Percentiles rank a stretch among this genome's conserved stretches.
Evolutionary conservation across 2,329 filamentous ascomycete genomes (phyloP).

Genomic region (Chrysosporium queenslandicum): DNA sequence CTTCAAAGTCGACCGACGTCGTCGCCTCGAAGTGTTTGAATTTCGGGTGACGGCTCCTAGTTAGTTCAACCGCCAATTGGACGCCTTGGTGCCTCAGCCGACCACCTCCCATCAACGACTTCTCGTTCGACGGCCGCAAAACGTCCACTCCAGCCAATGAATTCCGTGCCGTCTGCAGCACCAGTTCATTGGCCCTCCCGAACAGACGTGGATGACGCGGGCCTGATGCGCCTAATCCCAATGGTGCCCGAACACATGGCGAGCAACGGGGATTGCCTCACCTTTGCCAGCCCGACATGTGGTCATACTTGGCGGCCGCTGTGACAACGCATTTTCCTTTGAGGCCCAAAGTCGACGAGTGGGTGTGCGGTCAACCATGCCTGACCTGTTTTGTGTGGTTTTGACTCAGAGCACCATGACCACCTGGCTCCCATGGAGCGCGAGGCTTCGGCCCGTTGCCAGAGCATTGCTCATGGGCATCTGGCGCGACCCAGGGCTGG

Average conservation of each 20-base stretch:
- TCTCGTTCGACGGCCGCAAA: not conserved
- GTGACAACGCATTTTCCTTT: constrained; percentile 8
- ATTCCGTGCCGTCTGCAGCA: not conserved
- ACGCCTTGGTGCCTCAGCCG: not conserved
- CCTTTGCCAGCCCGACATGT: constrained; percentile 3
- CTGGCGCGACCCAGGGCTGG: not conserved
- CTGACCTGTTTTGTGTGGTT: not conserved
- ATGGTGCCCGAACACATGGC: constrained; percentile 10
- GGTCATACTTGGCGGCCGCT: not conserved
- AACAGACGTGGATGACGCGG: not conserved
- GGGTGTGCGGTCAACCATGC: not conserved
- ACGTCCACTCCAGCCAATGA: not conserved
- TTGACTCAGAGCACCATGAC: not conserved
- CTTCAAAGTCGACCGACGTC: no score
- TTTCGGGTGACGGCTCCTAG: no score
- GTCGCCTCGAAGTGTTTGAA: no score
- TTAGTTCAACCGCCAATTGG: not conserved
- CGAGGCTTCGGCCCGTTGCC: not conserved
- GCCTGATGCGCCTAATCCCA: not conserved
- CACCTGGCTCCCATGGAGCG: constrained; percentile 1
- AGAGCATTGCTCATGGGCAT: not conserved
- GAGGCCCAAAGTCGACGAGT: not conserved
- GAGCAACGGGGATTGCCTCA: constrained; percentile 2
- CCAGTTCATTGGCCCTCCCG: not conserved
- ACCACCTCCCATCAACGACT: not conserved